Conservation (phyloP, 176 grass and related monocot species). For the Raddia distichophylla region DNA sequence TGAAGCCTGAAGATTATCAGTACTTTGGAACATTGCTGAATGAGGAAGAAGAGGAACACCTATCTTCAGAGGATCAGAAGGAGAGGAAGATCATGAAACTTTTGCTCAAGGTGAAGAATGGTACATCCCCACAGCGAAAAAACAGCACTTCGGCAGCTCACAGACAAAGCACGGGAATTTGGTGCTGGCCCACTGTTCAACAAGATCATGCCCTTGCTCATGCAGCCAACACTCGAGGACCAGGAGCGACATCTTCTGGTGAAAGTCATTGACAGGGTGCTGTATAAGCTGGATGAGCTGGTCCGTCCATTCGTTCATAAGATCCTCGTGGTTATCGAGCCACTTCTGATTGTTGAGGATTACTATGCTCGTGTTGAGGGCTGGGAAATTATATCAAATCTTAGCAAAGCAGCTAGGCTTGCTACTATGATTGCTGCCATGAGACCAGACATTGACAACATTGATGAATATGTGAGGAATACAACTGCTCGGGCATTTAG, state of each 20-base stretch:
- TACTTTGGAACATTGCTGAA: conserved; percentile 88
- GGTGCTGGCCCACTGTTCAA: conserved; percentile 94
- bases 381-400: conserved; percentile 93
- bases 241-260: conserved; percentile 97
- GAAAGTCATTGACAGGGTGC: conserved; percentile 97
- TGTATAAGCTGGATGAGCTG: conserved; percentile 97
- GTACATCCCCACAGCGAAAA: conserved; percentile 88
- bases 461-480: conserved; percentile 97
- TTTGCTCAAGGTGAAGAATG: conserved; percentile 83
- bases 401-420: conserved; percentile 97
- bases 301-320: conserved; percentile 98
- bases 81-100: conserved; percentile 98
- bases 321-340: conserved; percentile 95
- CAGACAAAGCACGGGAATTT: conserved; percentile 87
- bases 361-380: conserved; percentile 99
- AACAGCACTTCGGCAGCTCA: conserved; percentile 89
- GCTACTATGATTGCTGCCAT: conserved; percentile 99
- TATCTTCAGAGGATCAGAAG: conserved; percentile 90
- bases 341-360: conserved; percentile 95
- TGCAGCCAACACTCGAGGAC: conserved; percentile 97
- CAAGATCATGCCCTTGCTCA: conserved; percentile 93
- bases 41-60: conserved; percentile 90
- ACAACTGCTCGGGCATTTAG: conserved; percentile 97
- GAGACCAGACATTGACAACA: conserved; percentile 97
- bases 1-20: conserved; percentile 99